Conservation (phyloP, 1,284 basidiomycete species). For the Gymnopus androsaceus region DNA sequence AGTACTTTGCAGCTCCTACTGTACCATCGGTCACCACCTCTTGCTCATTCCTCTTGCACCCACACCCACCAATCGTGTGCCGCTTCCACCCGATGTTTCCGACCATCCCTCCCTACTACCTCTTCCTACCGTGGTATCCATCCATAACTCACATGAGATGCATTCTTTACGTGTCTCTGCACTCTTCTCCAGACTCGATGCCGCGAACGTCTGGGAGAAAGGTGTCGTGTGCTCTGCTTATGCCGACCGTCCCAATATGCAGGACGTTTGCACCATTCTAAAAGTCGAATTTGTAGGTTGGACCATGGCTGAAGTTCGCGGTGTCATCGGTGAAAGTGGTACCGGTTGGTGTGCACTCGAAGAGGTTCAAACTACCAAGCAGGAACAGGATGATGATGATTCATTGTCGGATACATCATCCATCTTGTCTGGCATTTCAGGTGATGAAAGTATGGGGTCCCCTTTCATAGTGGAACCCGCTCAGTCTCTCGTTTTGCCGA, state of each 20-base stretch:
- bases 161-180: slow-evolving; percentile 68
- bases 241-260: slow-evolving; percentile 33
- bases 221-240: slow-evolving; percentile 62
- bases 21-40: slow-evolving; percentile 55
- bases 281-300: slow-evolving; percentile 72
- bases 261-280: slow-evolving; percentile 61
- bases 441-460: slow-evolving; percentile 26
- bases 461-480: slow-evolving; percentile 42
- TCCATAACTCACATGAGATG: slow-evolving; percentile 52
- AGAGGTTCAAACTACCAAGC: slow-evolving; percentile 39
- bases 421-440: slow-evolving; percentile 30
- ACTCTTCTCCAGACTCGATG: slow-evolving; percentile 67
- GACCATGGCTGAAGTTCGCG: slow-evolving; percentile 59
- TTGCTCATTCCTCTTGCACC: slow-evolving; percentile 75
- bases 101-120: slow-evolving; percentile 51
- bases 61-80: slow-evolving; percentile 63
- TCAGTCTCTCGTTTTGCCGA: slow-evolving; percentile 65
- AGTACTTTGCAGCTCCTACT: slow-evolving; percentile 54
- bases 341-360: slow-evolving; percentile 73
- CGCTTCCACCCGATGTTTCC: slow-evolving; percentile 41
- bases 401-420: slow-evolving; percentile 33
- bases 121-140: slow-evolving; percentile 48
- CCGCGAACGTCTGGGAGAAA: slow-evolving; percentile 63
- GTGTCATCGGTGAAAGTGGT: slow-evolving; percentile 67
- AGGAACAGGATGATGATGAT: slow-evolving; percentile 35